phyloP scores from a whole-genome alignment of 208 protist genomes.

The Leishmania amazonensis region DNA sequence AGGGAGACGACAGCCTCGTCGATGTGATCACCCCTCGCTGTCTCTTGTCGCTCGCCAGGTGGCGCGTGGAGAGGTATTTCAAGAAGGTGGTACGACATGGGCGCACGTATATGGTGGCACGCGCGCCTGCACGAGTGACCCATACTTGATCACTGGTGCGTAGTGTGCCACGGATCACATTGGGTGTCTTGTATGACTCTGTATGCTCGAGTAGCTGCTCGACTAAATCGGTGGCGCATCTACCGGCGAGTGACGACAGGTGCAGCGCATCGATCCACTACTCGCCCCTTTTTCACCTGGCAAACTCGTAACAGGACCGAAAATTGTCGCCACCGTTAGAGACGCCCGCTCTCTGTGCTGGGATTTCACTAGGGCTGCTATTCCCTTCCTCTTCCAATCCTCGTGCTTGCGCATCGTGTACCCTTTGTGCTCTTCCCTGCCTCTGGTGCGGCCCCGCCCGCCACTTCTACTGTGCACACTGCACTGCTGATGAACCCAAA shows the following conservation, averaged over 20 bases:
- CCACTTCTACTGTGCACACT: neutral
- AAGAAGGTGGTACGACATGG: neutral
- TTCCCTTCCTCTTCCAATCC: neutral
- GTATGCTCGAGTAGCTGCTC: neutral
- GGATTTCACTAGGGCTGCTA: neutral
- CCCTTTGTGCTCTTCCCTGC: neutral
- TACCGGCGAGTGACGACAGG: neutral
- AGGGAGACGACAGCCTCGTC: neutral
- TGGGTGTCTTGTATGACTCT: neutral
- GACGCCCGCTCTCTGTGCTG: neutral
- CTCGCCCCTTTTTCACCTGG: neutral
- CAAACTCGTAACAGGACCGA: neutral
- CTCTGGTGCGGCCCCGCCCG: neutral
- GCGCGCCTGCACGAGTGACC: neutral
- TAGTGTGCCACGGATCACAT: neutral
- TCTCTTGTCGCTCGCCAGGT: neutral
- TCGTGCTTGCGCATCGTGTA: neutral
- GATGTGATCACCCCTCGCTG: neutral
- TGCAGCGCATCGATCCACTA: neutral
- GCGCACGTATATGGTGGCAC: neutral
- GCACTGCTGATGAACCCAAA: too few relatives aligned
- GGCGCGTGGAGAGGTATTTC: neutral
- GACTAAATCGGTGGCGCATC: neutral
- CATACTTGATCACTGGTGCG: neutral
- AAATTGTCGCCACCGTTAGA: too few relatives aligned